phyloP scores from a whole-genome alignment of 441 rosid genomes.

The Aleurites moluccanus region DNA sequence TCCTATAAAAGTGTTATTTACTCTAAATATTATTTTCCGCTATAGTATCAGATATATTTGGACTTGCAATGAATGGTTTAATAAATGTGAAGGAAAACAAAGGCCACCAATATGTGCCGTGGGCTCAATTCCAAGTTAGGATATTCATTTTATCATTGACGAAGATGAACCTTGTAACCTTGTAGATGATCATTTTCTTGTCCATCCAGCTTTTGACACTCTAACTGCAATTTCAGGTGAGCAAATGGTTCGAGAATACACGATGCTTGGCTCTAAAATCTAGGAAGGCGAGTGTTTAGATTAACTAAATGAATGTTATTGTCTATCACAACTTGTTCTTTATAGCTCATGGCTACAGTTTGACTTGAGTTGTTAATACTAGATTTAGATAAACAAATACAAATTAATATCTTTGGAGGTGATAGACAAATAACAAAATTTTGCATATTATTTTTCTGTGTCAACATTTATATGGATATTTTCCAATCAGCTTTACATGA shows the following conservation, averaged over 20 bases:
- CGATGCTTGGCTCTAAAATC: slow-evolving; percentile 77
- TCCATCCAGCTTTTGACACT: slow-evolving; percentile 20
- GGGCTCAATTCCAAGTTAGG: background rate
- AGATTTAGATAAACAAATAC: background rate
- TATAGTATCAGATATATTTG: background rate
- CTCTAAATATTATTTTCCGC: too few species aligned
- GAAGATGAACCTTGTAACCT: background rate
- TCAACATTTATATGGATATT: background rate
- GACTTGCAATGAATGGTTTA: background rate
- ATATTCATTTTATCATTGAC: background rate
- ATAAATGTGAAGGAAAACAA: background rate
- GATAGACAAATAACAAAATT: too few species aligned
- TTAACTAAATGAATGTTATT: slow-evolving; percentile 6
- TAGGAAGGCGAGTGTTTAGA: slow-evolving; percentile 59
- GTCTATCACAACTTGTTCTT: background rate
- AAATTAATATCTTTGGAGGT: too few species aligned
- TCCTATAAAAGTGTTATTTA: background rate
- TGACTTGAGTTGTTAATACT: too few species aligned
- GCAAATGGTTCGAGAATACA: slow-evolving; percentile 99
- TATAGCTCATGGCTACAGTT: too few species aligned
- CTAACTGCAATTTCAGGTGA: slow-evolving; percentile 61
- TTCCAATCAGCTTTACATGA: background rate
- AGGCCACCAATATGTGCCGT: background rate
- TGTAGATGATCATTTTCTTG: slow-evolving; percentile 19
- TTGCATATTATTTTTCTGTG: background rate